Evolutionary conservation across 2,329 filamentous ascomycete species (phyloP), one percentile per base, ranked within the genome.

Genomic region (Aspergillus persii): DNA sequence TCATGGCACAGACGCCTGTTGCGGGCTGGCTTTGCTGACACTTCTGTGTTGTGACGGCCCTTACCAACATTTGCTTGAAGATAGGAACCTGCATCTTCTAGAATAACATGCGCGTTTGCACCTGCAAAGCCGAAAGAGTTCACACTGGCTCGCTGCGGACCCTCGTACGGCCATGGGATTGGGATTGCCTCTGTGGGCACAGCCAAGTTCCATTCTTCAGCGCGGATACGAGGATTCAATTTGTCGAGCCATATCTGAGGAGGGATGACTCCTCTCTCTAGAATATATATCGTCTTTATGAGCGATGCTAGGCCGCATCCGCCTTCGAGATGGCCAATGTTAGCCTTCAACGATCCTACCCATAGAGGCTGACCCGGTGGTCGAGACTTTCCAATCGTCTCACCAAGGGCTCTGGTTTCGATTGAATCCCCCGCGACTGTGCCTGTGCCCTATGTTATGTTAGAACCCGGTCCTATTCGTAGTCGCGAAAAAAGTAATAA

Each of bases 261-360:
- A 6, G 77, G 71, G 11, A 81, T 74, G 11, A 79, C 72, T 0
- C 75, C 75, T 48, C 75, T 75, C 61, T 81, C 77, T 3, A 82
- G 62, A 63, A 78, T 74, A 59, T 81, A 59, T 0, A 74, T 69
- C 1, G 74, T 67, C 60, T 81, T 81, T 54, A 81, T 79, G 1
- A 79, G 56, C 0, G 68, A 69, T 4, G 74, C 70, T 33, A 80
- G 60, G 12, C 77, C 77, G 56, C 69, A 73, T 1, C 71, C 76
- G 11, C 73, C 74, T 39, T 66, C 67, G 1, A 63, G 27, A 48
- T 69, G 67, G 2, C 66, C 68, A 18, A 69, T 61, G 41, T 68
- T 53, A 52, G 61, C 36, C 29, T 58, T 61, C 1, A 63, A 29
- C 1, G 53, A 46, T 4, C 57, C 59, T 9, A 63, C 33, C 29